These are phyloP conservation scores for Russula olivacea DNA, from an alignment of 768 basidiomycete species.

Conservation along the genomic window DNA sequence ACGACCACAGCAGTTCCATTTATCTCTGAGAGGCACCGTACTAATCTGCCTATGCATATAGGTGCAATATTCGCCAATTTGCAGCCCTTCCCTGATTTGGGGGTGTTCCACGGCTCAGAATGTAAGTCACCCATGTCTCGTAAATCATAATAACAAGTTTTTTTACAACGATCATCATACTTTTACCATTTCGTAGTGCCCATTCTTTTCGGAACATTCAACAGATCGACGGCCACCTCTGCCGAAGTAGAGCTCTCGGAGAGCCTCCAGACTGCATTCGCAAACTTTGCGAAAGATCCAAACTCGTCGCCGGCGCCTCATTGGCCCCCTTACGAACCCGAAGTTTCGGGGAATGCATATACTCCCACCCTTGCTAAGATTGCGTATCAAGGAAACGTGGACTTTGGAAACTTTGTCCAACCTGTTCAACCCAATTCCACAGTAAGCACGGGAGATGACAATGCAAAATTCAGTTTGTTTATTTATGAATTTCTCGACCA, in stretches of 20 bases:
- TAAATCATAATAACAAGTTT: background rate
- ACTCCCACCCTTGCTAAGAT: constrained; percentile 10
- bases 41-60: background rate
- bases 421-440: background rate
- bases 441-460: background rate
- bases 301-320: background rate
- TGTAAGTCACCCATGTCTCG: background rate
- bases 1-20: background rate
- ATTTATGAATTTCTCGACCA: background rate
- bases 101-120: background rate
- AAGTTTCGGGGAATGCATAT: background rate
- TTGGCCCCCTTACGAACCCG: constrained; percentile 9
- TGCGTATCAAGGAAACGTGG: constrained; percentile 6
- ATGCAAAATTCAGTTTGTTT: background rate
- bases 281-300: constrained; percentile 14
- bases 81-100: background rate
- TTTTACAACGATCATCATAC: background rate
- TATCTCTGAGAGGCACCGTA: background rate
- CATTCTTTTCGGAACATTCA: constrained; percentile 31
- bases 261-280: constrained; percentile 22
- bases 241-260: constrained; percentile 27
- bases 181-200: constrained; percentile 14
- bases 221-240: constrained; percentile 26
- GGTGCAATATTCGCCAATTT: constrained; percentile 5
- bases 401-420: background rate